Evolutionary conservation across 495 filamentous ascomycete species (phyloP).

Genomic region (Talaromyces adpressus): DNA sequence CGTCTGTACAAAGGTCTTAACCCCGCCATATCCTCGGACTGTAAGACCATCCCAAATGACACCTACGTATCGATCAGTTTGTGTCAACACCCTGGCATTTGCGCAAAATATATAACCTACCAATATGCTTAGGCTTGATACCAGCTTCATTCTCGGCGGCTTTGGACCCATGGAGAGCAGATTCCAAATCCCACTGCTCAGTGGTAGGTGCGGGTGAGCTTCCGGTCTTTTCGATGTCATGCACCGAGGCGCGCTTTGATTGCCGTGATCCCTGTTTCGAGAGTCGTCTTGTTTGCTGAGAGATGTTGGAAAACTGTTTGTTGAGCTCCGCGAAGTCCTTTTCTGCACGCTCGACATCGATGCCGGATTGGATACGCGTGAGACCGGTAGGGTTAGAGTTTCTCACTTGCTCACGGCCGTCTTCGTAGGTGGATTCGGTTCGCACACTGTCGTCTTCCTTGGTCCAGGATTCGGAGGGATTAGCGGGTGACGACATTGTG

Average conservation of each 20-base stretch:
- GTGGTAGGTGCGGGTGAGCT: slow-evolving; percentile 21
- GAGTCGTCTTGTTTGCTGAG: slow-evolving; percentile 43
- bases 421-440: slow-evolving; percentile 21
- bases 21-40: slow-evolving; percentile 69
- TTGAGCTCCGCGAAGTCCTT: slow-evolving; percentile 71
- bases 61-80: slow-evolving; percentile 27
- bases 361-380: slow-evolving; percentile 36
- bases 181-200: slow-evolving; percentile 66
- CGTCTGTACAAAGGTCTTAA: slow-evolving; percentile 70
- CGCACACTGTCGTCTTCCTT: not conserved
- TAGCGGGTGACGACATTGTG: not conserved
- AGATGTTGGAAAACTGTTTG: slow-evolving; percentile 62
- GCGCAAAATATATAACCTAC: no score
- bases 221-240: slow-evolving; percentile 47
- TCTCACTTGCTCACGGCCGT: slow-evolving; percentile 23
- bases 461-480: not conserved
- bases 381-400: slow-evolving; percentile 37
- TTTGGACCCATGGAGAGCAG: slow-evolving; percentile 58
- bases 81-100: no score
- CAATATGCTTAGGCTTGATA: slow-evolving; percentile 71
- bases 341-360: slow-evolving; percentile 67
- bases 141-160: slow-evolving; percentile 66
- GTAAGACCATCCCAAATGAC: slow-evolving; percentile 75
- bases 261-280: slow-evolving; percentile 30
- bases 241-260: slow-evolving; percentile 29